Base-by-base conservation (phyloP, 1,139 yeast genomes). In the Taphrina wiesneri region DNA sequence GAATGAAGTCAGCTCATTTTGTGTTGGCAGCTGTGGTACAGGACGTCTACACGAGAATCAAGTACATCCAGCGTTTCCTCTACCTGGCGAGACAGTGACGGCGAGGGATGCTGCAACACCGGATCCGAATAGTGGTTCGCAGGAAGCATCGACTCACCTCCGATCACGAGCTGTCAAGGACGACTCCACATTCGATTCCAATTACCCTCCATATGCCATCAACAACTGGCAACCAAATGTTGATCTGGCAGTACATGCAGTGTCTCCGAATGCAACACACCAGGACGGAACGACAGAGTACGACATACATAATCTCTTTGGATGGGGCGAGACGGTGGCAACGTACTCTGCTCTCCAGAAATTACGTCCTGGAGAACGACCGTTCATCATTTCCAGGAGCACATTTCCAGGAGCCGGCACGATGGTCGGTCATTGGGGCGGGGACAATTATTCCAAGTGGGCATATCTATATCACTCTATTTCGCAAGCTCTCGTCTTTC, bases 401-500 rank as follows among this genome's bases (percentile, higher is more conserved):
- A 91, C 83, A 75, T 92, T 82, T 75, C 83, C 97, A 0, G 99
- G 99, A 0, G 88, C 96, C 5, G 98, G 93, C 75, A 82, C 90
- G 71, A 81, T 92, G 0, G 86, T 93, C 0, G 96, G 97, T 0
- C 87, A 88, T 85, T 93, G 98, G 99, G 90, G 96, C 0, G 99
- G 99, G 47, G 99, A 93, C 75, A 92, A 91, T 75, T 86, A 83
- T 83, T 88, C 97, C 9, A 86, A 83, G 71, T 93, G 98, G 98
- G 92, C 86, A 69, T 87, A 90, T 72, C 80, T 93, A 70, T 81
- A 82, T 71, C 80, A 84, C 9, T 88, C 97, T 0, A 82, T 91
- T 49, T 97, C 98, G 6, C 91, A 90, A 96, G 77, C 90, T 19
- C 78, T 93, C 67, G 87, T 95, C 1, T 83, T 86, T 69, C 91